phyloP scores from a whole-genome alignment of 2,329 filamentous ascomycete species.

The Trichoderma brevicompactum region DNA sequence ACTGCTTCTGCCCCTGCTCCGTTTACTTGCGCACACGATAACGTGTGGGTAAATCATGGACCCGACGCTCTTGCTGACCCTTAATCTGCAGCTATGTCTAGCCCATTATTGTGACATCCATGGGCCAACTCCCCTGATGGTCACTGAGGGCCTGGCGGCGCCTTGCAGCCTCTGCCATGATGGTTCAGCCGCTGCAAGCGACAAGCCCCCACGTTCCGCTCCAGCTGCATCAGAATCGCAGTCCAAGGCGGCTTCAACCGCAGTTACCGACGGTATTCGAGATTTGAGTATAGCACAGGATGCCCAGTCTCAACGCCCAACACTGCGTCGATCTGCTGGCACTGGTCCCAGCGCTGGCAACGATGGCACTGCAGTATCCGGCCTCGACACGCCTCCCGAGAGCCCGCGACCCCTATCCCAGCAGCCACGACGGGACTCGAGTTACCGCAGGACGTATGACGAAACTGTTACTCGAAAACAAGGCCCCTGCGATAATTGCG shows the following conservation, averaged over 20 bases:
- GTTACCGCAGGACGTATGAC: conserved; percentile 66
- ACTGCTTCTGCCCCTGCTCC: not conserved
- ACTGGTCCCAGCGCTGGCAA: conserved; percentile 34
- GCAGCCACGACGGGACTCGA: conserved; percentile 57
- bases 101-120: conserved; percentile 74
- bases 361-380: conserved; percentile 39
- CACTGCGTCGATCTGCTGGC: conserved; percentile 48
- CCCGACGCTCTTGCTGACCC: conserved; percentile 41
- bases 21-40: not conserved
- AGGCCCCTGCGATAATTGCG: conserved; percentile 70
- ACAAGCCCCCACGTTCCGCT: conserved; percentile 48
- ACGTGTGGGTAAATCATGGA: conserved; percentile 35
- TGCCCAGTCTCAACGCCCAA: conserved; percentile 49
- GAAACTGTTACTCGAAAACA: conserved; percentile 67
- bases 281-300: conserved; percentile 53
- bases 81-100: conserved; percentile 63
- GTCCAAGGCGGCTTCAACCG: conserved; percentile 41
- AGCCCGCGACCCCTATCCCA: conserved; percentile 54
- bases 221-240: conserved; percentile 44
- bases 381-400: conserved; percentile 62
- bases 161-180: conserved; percentile 65
- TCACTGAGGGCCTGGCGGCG: conserved; percentile 67
- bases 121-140: conserved; percentile 71
- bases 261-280: conserved; percentile 53
- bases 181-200: conserved; percentile 33